Percentiles rank a stretch among this genome's conserved stretches.
phyloP scores from a whole-genome alignment of 768 basidiomycete genomes.

The Trametes cubensis region DNA sequence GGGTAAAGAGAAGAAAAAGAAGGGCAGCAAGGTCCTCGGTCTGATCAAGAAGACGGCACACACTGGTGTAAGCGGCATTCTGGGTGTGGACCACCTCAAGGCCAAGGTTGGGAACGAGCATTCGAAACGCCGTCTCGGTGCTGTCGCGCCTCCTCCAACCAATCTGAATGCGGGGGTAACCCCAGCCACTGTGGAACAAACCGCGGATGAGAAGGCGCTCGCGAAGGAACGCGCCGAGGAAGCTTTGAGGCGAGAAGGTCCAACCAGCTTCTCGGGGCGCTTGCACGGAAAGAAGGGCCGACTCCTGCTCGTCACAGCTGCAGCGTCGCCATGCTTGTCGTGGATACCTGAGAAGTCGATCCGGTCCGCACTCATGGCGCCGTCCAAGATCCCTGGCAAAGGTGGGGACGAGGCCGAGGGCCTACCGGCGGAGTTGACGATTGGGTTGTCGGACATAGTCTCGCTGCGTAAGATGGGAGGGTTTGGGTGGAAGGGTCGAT shows the following conservation, averaged over 20 bases:
- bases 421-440: slow-evolving; percentile 32
- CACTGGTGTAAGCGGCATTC: slow-evolving; percentile 32
- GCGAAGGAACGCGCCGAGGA: slow-evolving; percentile 9
- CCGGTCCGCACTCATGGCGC: slow-evolving; percentile 14
- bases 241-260: slow-evolving; percentile 32
- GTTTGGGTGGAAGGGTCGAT: slow-evolving; percentile 43
- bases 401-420: slow-evolving; percentile 21
- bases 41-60: slow-evolving; percentile 35
- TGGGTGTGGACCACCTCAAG: slow-evolving; percentile 38
- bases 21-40: slow-evolving; percentile 26
- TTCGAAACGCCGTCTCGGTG: slow-evolving; percentile 37
- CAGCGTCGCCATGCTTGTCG: slow-evolving; percentile 38
- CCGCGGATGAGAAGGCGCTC: background rate
- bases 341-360: slow-evolving; percentile 29
- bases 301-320: slow-evolving; percentile 33
- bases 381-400: slow-evolving; percentile 14
- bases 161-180: background rate
- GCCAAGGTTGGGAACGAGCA: slow-evolving; percentile 35
- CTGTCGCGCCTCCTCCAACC: slow-evolving; percentile 28
- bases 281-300: slow-evolving; percentile 36
- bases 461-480: slow-evolving; percentile 40
- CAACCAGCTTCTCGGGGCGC: slow-evolving; percentile 35
- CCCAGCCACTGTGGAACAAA: background rate
- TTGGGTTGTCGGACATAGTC: slow-evolving; percentile 34
- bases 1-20: slow-evolving; percentile 16